A percentile compares a stretch with the other conserved stretches of the same genome.
phyloP scores from a whole-genome alignment of 345 rosid genomes.

The Erysimum cheiranthoides region DNA sequence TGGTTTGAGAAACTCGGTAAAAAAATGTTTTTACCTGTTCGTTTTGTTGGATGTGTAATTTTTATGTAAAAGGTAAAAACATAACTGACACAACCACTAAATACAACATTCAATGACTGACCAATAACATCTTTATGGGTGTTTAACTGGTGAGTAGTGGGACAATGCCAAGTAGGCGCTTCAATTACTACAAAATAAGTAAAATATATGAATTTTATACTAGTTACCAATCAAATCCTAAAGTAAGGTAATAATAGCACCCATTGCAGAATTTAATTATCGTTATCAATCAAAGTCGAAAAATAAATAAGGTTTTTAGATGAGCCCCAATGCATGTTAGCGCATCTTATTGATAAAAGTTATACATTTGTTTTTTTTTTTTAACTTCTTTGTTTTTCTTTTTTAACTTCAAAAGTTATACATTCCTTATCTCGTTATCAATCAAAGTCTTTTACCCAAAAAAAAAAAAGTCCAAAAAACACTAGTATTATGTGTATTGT shows the following conservation, averaged over 20 bases:
- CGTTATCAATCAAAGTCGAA: constrained; percentile 16
- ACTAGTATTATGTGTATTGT: no score
- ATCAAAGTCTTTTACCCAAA: no score
- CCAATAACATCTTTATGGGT: constrained; percentile 6
- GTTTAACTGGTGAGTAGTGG: neutral
- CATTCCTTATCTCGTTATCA: no score
- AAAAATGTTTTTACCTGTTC: neutral
- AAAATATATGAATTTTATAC: neutral
- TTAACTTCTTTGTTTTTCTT: no score
- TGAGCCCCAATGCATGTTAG: neutral
- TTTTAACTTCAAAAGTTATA: no score
- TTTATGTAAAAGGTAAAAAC: neutral
- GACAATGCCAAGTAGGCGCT: constrained; percentile 4
- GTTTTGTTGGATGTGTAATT: neutral
- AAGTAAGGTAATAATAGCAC: neutral
- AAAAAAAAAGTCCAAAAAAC: no score
- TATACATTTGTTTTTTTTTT: neutral
- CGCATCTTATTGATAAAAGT: neutral
- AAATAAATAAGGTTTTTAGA: neutral
- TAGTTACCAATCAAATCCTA: neutral
- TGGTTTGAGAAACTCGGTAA: neutral
- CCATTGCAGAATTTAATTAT: neutral
- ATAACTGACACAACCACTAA: neutral
- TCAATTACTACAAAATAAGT: neutral
- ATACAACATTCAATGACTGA: constrained; percentile 27